Evolutionary conservation across 2,329 filamentous ascomycete species (phyloP).

Genomic region (Aspergillus sp.): DNA sequence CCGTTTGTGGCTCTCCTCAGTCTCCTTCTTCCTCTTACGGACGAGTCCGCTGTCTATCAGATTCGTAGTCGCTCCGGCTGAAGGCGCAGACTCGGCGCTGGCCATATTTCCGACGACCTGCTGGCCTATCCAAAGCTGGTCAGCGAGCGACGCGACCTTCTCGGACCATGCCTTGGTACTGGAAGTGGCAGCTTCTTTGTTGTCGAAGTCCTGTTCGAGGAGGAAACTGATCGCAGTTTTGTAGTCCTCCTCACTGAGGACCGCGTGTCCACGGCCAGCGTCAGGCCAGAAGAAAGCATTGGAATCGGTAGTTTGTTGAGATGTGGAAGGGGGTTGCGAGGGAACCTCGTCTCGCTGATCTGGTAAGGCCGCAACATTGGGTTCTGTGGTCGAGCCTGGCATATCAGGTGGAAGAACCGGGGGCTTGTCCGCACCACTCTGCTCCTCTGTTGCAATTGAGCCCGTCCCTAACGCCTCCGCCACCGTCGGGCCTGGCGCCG

Average conservation of each 20-base stretch:
- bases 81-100: conserved; percentile 9
- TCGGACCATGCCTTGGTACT: conserved; percentile 44
- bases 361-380: not conserved
- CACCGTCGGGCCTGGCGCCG: conserved; percentile 1
- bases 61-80: conserved; percentile 19
- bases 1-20: conserved; percentile 9
- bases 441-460: no score
- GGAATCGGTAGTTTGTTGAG: conserved; percentile 11
- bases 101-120: conserved; percentile 31
- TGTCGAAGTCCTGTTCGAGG: conserved; percentile 44
- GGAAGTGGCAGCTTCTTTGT: conserved; percentile 33
- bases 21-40: conserved; percentile 39
- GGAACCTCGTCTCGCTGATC: not conserved
- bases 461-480: not conserved
- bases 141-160: conserved; percentile 39
- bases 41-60: conserved; percentile 31
- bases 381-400: not conserved
- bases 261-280: conserved; percentile 32
- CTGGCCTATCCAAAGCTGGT: conserved; percentile 37
- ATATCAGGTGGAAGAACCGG: not conserved
- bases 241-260: conserved; percentile 41
- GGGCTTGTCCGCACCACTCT: no score
- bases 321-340: not conserved
- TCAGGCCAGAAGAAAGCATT: conserved; percentile 36
- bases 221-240: conserved; percentile 39